These are phyloP conservation scores for Fereydounia khargensis DNA, from an alignment of 1,284 basidiomycete genomes.

Conservation along the genomic window DNA sequence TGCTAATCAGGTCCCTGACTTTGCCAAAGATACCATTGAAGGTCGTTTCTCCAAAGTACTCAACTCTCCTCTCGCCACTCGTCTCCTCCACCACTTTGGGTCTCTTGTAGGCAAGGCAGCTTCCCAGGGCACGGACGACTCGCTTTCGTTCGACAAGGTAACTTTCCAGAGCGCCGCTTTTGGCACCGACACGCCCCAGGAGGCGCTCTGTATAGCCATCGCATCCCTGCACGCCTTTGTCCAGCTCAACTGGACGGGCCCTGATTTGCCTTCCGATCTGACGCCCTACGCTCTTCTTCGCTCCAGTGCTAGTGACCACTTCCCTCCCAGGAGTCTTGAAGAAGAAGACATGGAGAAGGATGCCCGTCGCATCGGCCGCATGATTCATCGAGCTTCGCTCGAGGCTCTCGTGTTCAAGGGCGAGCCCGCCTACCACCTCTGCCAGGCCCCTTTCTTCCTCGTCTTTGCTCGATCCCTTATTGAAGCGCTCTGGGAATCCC, in stretches of 20 bases:
- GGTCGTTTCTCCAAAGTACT: slow-evolving; percentile 58
- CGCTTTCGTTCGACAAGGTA: slow-evolving; percentile 8
- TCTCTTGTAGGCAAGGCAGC: slow-evolving; percentile 6
- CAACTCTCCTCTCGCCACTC: slow-evolving; percentile 36
- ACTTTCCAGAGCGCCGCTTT: slow-evolving; percentile 2
- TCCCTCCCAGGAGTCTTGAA: slow-evolving; percentile 63
- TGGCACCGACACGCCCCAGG: not conserved
- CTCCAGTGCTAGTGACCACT: slow-evolving; percentile 50
- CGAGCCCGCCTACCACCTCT: slow-evolving; percentile 94
- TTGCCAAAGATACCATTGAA: slow-evolving; percentile 42
- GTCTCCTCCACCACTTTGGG: slow-evolving; percentile 36
- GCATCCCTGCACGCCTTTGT: slow-evolving; percentile 84
- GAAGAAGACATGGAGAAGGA: slow-evolving; percentile 51
- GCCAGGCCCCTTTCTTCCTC: slow-evolving; percentile 70
- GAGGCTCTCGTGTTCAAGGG: slow-evolving; percentile 78
- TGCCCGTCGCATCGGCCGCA: slow-evolving; percentile 18
- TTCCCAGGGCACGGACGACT: slow-evolving; percentile 5
- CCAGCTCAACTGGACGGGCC: slow-evolving; percentile 96
- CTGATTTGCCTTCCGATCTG: slow-evolving; percentile 65
- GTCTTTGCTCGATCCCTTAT: slow-evolving; percentile 74
- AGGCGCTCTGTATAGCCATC: slow-evolving; percentile 67
- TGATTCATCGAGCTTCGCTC: slow-evolving; percentile 68
- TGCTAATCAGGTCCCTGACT: slow-evolving; percentile 12
- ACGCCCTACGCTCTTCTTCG: slow-evolving; percentile 56
- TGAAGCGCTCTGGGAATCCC: slow-evolving; percentile 55